A percentile compares a stretch with the other conserved stretches of the same genome.
Evolutionary conservation across 805 yeast species (phyloP).

Genomic region (Naumovozyma castellii): DNA sequence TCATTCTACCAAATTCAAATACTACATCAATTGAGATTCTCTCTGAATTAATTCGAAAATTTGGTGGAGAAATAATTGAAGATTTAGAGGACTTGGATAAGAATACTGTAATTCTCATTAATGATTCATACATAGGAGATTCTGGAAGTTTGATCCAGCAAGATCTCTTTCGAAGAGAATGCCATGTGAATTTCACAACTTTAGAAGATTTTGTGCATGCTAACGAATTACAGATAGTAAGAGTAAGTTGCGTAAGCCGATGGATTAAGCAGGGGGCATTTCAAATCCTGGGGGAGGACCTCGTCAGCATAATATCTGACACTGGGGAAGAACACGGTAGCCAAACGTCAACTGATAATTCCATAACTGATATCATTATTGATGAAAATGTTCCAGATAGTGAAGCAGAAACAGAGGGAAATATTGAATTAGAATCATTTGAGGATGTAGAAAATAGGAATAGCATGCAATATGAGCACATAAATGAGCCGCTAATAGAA

Average conservation of each 20-base stretch:
- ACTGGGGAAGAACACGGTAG: not conserved
- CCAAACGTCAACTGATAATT: not conserved
- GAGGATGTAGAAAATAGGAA: constrained; percentile 1
- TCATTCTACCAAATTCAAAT: constrained; percentile 17
- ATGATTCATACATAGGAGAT: constrained; percentile 19
- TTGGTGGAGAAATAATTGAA: constrained; percentile 17
- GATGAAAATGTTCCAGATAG: not conserved
- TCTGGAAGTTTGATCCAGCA: constrained; percentile 6
- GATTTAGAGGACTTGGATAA: constrained; percentile 3
- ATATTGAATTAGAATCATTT: not conserved
- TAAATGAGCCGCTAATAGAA: not conserved
- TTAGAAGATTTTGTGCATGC: constrained; percentile 6
- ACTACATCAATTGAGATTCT: constrained; percentile 11
- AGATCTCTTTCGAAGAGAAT: constrained; percentile 19
- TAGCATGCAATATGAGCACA: no score
- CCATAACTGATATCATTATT: not conserved
- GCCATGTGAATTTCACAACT: constrained; percentile 7
- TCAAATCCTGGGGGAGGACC: not conserved
- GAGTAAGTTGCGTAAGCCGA: constrained; percentile 9
- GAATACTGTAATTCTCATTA: constrained; percentile 12
- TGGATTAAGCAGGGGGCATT: constrained; percentile 13
- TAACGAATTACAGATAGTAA: constrained; percentile 8
- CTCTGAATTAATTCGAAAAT: constrained; percentile 8
- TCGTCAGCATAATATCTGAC: constrained; percentile 1
- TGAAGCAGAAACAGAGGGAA: not conserved